Percentiles rank a stretch among this genome's conserved stretches.
These are phyloP conservation scores for Nyssa sinensis DNA, from an alignment of 148 eudicot genomes.

Conservation along the genomic window DNA sequence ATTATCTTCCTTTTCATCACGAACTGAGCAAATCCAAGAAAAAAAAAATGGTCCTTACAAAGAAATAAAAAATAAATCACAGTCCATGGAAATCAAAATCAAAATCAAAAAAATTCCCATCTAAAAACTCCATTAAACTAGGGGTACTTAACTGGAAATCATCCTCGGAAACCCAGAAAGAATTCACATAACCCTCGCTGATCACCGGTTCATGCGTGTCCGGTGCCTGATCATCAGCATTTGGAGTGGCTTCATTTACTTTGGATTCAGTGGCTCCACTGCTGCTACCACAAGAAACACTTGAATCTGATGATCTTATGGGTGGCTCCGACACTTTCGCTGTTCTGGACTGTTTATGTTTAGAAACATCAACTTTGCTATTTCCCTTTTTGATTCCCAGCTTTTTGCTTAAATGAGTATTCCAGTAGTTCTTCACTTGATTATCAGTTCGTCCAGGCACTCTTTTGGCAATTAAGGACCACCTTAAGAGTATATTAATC, in stretches of 20 bases:
- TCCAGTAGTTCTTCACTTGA: background rate
- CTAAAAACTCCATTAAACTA: background rate
- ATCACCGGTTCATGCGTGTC: background rate
- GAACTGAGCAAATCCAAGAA: background rate
- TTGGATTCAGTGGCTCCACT: background rate
- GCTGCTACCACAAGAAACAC: background rate
- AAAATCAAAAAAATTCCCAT: no score
- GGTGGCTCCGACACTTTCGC: background rate
- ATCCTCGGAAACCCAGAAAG: background rate
- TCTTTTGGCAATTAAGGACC: background rate
- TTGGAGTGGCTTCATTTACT: background rate
- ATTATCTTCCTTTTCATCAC: no score
- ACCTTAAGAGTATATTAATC: background rate
- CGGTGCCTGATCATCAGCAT: background rate
- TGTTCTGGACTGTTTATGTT: background rate
- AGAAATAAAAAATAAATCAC: no score
- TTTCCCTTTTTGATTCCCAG: background rate
- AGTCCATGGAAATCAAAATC: no score
- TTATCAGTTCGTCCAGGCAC: background rate
- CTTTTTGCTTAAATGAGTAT: background rate
- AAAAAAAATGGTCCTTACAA: no score
- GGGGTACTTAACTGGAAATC: background rate
- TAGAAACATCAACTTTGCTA: background rate
- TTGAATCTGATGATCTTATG: background rate
- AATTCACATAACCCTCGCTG: background rate